These are phyloP conservation scores for Venturia aucupariae DNA, from an alignment of 2,329 filamentous ascomycete species.

Conservation along the genomic window DNA sequence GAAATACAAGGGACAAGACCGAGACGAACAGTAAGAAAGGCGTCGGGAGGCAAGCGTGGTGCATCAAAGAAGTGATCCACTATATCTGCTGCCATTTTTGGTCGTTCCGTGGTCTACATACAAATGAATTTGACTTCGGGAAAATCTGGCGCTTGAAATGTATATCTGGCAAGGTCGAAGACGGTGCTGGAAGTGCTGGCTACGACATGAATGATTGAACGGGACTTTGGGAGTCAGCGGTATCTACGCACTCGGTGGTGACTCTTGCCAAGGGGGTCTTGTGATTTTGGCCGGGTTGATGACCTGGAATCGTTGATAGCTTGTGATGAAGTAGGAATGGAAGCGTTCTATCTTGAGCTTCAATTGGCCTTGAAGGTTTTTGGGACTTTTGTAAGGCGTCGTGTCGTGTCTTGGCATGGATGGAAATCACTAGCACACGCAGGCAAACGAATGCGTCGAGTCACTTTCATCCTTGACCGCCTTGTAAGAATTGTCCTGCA, in stretches of 20 bases:
- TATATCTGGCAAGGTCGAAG: not conserved
- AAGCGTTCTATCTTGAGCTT: too few relatives aligned
- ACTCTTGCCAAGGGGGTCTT: not conserved
- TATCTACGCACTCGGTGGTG: not conserved
- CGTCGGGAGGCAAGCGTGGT: not conserved
- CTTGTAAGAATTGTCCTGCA: not conserved
- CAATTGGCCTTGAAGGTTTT: too few relatives aligned
- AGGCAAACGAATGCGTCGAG: not conserved
- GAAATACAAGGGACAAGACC: not conserved
- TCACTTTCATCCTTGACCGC: not conserved
- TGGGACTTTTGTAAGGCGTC: too few relatives aligned
- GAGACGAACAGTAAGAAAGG: not conserved
- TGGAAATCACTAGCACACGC: not conserved
- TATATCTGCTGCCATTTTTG: not conserved
- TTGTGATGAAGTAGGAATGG: not conserved
- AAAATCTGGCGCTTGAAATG: not conserved
- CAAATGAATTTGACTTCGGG: not conserved
- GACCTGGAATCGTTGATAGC: not conserved
- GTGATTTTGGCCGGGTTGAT: not conserved
- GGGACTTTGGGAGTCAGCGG: not conserved
- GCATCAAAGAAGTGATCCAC: not conserved
- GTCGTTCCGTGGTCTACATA: not conserved
- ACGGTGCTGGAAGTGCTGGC: not conserved
- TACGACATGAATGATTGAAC: not conserved
- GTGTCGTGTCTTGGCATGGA: not conserved